Conservation (phyloP, 1,284 basidiomycete species). For the Coniophora puteana region DNA sequence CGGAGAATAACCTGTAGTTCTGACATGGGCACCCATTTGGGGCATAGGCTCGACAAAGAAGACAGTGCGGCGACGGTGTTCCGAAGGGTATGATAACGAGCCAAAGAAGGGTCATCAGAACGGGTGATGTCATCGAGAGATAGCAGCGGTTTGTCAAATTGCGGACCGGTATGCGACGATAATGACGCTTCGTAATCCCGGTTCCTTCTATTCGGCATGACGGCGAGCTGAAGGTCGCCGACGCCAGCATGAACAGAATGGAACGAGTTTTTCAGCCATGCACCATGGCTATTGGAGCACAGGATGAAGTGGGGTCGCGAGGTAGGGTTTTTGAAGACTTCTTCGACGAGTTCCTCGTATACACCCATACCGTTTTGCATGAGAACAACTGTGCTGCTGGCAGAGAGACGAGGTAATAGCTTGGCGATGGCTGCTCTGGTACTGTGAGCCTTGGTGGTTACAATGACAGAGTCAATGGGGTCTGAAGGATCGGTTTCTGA, state of each 20-base stretch:
- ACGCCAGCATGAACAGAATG: conserved; percentile 72
- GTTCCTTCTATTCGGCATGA: conserved; percentile 67
- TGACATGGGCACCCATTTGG: conserved; percentile 68
- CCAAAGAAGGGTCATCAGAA: conserved; percentile 34
- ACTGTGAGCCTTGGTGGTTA: conserved; percentile 78
- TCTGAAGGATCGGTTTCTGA: conserved; percentile 15
- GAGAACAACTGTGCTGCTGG: conserved; percentile 80
- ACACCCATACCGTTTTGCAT: conserved; percentile 92
- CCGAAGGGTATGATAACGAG: conserved; percentile 57
- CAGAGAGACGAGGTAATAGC: conserved; percentile 64
- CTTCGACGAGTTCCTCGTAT: conserved; percentile 72
- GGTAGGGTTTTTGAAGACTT: conserved; percentile 71
- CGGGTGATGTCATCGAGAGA: conserved; percentile 55
- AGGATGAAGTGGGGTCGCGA: conserved; percentile 85
- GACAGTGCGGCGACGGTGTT: conserved; percentile 68
- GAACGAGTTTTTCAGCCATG: conserved; percentile 46
- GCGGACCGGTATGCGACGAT: conserved; percentile 29
- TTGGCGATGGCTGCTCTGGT: conserved; percentile 56
- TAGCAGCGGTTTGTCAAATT: conserved; percentile 35
- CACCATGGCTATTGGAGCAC: conserved; percentile 82
- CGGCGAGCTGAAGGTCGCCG: conserved; percentile 76
- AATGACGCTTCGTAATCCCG: conserved; percentile 58
- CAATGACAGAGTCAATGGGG: conserved; percentile 69
- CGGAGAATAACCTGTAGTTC: conserved; percentile 72
- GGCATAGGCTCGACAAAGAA: conserved; percentile 52